Evolutionary conservation across 2,329 filamentous ascomycete species (phyloP), one percentile per base, ranked within the genome.

Genomic region (Cladosporium colombiae): DNA sequence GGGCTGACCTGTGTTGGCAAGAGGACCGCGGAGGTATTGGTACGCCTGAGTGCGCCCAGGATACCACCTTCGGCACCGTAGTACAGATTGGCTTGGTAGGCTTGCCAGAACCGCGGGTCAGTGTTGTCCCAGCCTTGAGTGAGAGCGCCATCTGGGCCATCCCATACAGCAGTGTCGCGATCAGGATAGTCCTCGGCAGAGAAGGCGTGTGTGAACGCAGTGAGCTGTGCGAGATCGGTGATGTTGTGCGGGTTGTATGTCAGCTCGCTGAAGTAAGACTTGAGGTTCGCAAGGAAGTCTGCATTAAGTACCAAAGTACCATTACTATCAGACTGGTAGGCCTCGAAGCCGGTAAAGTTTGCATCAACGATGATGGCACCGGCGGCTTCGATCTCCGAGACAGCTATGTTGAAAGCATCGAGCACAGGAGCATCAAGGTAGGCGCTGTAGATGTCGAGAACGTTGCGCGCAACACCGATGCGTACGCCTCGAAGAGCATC

Each of bases 391-490:
- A 91, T 78, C 2, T 85, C 71, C 0, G 78, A 70, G 4, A 91
- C 76, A 0, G 86, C 84, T 1, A 75, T 71, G 29, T 89, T 77
- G 72, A 91, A 91, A 0, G 84, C 83, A 0, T 79, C 76, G 6
- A 86, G 68, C n/a, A 84, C 74, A 2, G 81, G 77, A 3, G 76
- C 73, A 16, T 79, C 78, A 2, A 74, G 72, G 37, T 73, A 68
- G 16, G 73, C 69, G 3, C 70, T 46, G 25, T 71, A 75, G 3
- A 76, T 69, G 3, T 79, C 78, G 37, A 91, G 79, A 1, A 85
- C 79, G 69, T 89, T 89, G 21, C 84, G 81, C 0, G 88, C 86
- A 3, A 91, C 81, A 3, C 89, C 89, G 29, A 91, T 86, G 1
- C 88, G 82, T 62, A 85, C 85, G 8, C 86, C 86, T 13, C 67